These are phyloP conservation scores for Penicillium hesseltinei DNA, from an alignment of 2,329 filamentous ascomycete genomes.

Conservation along the genomic window DNA sequence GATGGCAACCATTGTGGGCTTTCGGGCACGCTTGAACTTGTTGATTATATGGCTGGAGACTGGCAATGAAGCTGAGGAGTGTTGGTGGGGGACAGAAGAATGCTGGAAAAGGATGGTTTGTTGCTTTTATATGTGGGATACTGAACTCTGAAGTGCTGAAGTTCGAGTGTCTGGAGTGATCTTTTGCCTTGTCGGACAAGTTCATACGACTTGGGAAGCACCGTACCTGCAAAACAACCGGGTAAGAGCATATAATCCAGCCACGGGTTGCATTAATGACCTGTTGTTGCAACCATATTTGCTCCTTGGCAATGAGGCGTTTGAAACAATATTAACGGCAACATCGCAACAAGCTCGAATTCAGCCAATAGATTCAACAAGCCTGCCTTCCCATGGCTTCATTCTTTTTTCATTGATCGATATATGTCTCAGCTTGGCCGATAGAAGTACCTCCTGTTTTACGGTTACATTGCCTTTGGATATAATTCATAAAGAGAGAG, in stretches of 20 bases:
- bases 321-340: constrained; percentile 2
- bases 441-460: constrained; percentile 2
- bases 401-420: background rate
- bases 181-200: background rate
- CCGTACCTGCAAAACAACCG: background rate
- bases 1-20: constrained; percentile 5
- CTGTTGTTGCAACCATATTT: constrained; percentile 9
- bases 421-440: constrained; percentile 11
- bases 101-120: background rate
- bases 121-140: background rate
- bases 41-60: background rate
- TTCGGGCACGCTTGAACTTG: background rate
- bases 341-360: background rate
- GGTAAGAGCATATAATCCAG: background rate
- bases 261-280: constrained; percentile 9
- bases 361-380: background rate
- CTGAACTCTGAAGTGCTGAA: background rate
- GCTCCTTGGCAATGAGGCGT: background rate
- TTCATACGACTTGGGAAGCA: background rate
- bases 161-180: background rate
- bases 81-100: background rate
- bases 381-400: background rate
- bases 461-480: constrained; percentile 19
- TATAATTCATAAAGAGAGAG: background rate
- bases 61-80: background rate